Conservation (phyloP, 805 yeast genomes). For the Lipomyces japonicus region DNA sequence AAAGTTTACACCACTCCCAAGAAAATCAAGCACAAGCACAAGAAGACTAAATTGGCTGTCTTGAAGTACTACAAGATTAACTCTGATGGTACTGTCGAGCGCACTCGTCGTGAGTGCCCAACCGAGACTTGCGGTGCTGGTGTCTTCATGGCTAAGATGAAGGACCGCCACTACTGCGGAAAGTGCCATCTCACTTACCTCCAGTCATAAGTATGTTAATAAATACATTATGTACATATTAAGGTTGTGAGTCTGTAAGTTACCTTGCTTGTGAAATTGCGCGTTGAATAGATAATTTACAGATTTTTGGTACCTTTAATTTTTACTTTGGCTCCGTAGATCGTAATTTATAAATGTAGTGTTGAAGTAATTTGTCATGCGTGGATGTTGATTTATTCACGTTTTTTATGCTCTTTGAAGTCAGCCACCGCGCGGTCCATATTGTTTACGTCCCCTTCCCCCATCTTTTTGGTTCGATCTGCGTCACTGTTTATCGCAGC, state of each 20-base stretch:
- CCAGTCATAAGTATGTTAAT: slow-evolving; percentile 12
- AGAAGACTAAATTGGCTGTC: slow-evolving; percentile 98
- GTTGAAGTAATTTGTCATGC: too few species aligned
- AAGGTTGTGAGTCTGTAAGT: neutral
- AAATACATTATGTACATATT: neutral
- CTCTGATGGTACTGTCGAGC: slow-evolving; percentile 96
- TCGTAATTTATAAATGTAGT: too few species aligned
- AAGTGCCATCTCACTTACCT: slow-evolving; percentile 92
- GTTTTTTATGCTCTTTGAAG: too few species aligned
- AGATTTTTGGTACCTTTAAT: too few species aligned
- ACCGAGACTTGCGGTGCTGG: slow-evolving; percentile 94
- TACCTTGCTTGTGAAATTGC: too few species aligned
- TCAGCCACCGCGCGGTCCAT: too few species aligned
- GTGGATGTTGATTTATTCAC: too few species aligned
- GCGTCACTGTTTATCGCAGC: too few species aligned
- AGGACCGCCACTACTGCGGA: slow-evolving; percentile 99
- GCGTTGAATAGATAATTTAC: too few species aligned
- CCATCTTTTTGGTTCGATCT: too few species aligned
- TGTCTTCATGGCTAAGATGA: slow-evolving; percentile 99
- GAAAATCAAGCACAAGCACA: slow-evolving; percentile 99
- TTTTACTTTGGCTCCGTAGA: too few species aligned
- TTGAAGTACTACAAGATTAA: slow-evolving; percentile 99
- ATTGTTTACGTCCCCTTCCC: too few species aligned
- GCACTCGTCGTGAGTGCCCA: slow-evolving; percentile 98
- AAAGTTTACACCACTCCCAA: slow-evolving; percentile 99